Evolutionary conservation across 371 early-diverging fungal species (phyloP).

Genomic region (Mucor plumbeus): DNA sequence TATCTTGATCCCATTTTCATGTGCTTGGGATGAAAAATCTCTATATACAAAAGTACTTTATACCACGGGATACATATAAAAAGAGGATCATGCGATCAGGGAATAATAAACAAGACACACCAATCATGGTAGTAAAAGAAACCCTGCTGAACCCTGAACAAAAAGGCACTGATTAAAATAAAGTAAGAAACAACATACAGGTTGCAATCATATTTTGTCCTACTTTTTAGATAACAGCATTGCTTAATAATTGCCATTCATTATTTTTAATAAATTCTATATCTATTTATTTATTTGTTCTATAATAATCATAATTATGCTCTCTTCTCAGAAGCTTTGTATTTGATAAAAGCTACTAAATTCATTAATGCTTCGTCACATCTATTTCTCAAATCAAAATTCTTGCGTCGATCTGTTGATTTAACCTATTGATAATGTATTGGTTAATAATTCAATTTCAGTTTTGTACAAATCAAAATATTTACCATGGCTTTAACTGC

Average conservation of each 20-base stretch:
- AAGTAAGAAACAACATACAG: no score
- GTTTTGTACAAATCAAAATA: background rate
- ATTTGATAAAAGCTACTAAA: constrained; percentile 82
- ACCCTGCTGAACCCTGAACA: constrained; percentile 22
- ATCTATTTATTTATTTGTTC: background rate
- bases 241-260: background rate
- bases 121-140: constrained; percentile 8
- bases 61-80: background rate
- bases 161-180: background rate
- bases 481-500: constrained; percentile 56
- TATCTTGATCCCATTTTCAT: no score
- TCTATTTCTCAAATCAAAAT: constrained; percentile 72
- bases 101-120: background rate
- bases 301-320: constrained; percentile 9
- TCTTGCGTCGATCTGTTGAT: constrained; percentile 75
- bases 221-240: background rate
- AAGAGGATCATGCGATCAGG: background rate
- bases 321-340: constrained; percentile 66
- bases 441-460: background rate
- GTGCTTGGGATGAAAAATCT: no score
- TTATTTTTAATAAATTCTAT: background rate
- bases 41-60: background rate
- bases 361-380: constrained; percentile 86
- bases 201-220: background rate
- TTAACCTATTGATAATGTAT: constrained; percentile 46